Percentiles rank a stretch among this genome's conserved stretches.
Evolutionary conservation across 208 protist species (phyloP).

Genomic region (Leptomonas seymouri): DNA sequence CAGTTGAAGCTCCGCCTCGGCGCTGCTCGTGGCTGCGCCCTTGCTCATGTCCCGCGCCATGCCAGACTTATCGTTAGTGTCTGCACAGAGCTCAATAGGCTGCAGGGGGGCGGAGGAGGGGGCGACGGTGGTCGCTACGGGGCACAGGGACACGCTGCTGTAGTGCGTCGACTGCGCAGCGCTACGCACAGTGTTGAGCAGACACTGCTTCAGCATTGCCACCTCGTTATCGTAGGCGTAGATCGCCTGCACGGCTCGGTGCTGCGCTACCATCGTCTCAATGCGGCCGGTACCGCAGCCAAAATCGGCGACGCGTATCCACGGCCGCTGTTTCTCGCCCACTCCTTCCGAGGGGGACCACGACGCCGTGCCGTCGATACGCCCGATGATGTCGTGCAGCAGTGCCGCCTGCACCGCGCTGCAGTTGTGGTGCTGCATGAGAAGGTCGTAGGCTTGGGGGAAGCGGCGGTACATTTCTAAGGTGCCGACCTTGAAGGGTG

Average conservation of each 20-base stretch:
- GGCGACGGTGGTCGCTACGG: constrained; percentile 5
- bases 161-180: constrained; percentile 27
- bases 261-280: constrained; percentile 50
- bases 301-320: constrained; percentile 67
- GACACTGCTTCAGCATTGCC: constrained; percentile 65
- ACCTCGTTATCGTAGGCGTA: constrained; percentile 79
- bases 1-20: constrained; percentile 31
- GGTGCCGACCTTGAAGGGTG: constrained; percentile 78
- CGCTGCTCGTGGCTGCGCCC: background rate
- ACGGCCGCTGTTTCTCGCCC: constrained; percentile 5
- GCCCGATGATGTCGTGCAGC: constrained; percentile 45
- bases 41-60: background rate
- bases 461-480: constrained; percentile 85
- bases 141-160: constrained; percentile 14
- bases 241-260: constrained; percentile 48
- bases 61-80: background rate
- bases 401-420: constrained; percentile 40
- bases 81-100: background rate
- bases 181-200: constrained; percentile 54
- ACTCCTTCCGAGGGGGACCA: background rate
- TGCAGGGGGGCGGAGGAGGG: background rate
- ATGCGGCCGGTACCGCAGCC: constrained; percentile 87
- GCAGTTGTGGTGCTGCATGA: constrained; percentile 83
- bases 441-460: constrained; percentile 71
- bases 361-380: constrained; percentile 19